Evolutionary conservation across 139 green algal species (phyloP).

Genomic region (Picochlorum sp.): DNA sequence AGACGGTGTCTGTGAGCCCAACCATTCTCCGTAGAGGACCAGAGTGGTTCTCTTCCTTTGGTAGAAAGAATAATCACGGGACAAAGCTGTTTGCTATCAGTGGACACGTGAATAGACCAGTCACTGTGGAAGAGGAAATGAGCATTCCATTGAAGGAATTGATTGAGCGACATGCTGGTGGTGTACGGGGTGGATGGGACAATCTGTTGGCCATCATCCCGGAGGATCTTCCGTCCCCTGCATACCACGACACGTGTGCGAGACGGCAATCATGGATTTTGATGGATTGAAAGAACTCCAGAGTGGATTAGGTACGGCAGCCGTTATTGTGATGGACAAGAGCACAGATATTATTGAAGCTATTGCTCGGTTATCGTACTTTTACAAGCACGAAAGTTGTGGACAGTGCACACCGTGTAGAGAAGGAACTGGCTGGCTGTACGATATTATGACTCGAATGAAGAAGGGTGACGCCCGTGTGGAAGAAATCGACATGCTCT

Average conservation of each 20-base stretch:
- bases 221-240: slow-evolving; percentile 24
- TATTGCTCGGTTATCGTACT: slow-evolving; percentile 53
- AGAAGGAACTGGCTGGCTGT: slow-evolving; percentile 58
- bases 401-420: slow-evolving; percentile 69
- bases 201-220: slow-evolving; percentile 28
- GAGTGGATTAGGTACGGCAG: slow-evolving; percentile 57
- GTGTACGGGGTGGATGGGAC: slow-evolving; percentile 25
- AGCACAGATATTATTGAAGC: slow-evolving; percentile 59
- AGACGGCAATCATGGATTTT: slow-evolving; percentile 66
- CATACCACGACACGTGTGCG: slow-evolving; percentile 36
- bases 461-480: slow-evolving; percentile 45
- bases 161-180: slow-evolving; percentile 42
- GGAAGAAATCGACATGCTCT: slow-evolving; percentile 71
- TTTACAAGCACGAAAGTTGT: slow-evolving; percentile 72
- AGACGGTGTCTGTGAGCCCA: slow-evolving; percentile 78
- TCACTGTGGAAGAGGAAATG: slow-evolving; percentile 99
- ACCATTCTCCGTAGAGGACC: slow-evolving; percentile 94
- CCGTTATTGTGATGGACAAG: slow-evolving; percentile 74
- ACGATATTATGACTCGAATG: slow-evolving; percentile 31
- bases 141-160: slow-evolving; percentile 34
- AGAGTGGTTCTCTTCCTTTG: slow-evolving; percentile 21
- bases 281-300: slow-evolving; percentile 52
- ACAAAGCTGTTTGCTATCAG: slow-evolving; percentile 75
- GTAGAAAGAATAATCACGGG: slow-evolving; percentile 24
- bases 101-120: slow-evolving; percentile 96